A percentile compares a stretch with the other conserved stretches of the same genome.
Conservation (phyloP, 2,329 filamentous ascomycete species). For the Phoma sp. region DNA sequence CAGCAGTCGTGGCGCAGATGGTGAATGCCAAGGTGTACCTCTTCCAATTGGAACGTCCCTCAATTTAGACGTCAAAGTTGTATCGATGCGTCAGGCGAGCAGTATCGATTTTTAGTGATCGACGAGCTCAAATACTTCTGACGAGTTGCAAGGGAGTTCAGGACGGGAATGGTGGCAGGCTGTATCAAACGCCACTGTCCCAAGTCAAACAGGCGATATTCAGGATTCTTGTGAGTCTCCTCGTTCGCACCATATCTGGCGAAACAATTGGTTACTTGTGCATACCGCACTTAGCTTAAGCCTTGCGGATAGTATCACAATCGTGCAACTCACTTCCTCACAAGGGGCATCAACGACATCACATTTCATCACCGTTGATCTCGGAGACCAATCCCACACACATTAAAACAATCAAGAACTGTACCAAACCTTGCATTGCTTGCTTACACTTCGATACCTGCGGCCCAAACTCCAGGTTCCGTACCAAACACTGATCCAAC, state of each 20-base stretch:
- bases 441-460: conserved; percentile 7
- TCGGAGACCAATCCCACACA: neutral
- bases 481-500: conserved; percentile 21
- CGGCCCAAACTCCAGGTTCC: conserved; percentile 19
- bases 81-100: conserved; percentile 5
- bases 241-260: neutral
- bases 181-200: neutral
- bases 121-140: neutral
- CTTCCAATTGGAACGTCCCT: conserved; percentile 6
- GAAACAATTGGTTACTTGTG: neutral
- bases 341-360: neutral
- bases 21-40: neutral
- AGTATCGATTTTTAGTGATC: neutral
- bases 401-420: neutral
- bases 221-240: neutral
- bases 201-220: neutral
- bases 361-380: neutral
- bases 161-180: conserved; percentile 1
- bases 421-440: neutral
- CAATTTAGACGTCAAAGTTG: neutral
- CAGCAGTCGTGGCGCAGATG: neutral
- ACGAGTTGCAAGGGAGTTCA: neutral
- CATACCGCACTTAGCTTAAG: neutral
- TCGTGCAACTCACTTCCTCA: neutral
- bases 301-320: neutral